Evolutionary conservation across 2,329 filamentous ascomycete species (phyloP).

Genomic region (Tolypocladium ovalisporum): DNA sequence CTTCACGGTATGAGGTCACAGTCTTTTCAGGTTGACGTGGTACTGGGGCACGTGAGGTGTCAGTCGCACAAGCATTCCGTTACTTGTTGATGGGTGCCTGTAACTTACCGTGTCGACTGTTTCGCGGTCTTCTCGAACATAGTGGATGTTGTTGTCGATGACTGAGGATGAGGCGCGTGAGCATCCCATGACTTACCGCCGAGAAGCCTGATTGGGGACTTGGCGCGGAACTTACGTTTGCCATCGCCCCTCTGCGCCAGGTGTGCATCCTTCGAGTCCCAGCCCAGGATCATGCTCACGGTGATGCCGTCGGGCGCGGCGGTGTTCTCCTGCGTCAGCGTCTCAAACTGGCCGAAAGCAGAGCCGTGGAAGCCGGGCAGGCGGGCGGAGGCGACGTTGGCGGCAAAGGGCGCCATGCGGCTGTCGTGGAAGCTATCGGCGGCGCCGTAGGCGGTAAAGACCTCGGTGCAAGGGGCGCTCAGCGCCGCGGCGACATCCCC

Average conservation of each 20-base stretch:
- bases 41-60: constrained; percentile 10
- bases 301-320: constrained; percentile 16
- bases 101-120: constrained; percentile 20
- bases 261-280: constrained; percentile 28
- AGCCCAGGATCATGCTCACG: constrained; percentile 24
- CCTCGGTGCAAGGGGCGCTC: constrained; percentile 25
- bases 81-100: no score
- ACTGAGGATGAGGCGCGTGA: constrained; percentile 10
- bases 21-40: constrained; percentile 12
- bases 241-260: constrained; percentile 18
- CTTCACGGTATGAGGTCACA: not conserved
- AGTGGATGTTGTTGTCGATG: constrained; percentile 23
- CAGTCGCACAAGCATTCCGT: no score
- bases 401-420: constrained; percentile 17
- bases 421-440: constrained; percentile 18
- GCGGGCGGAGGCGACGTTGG: constrained; percentile 10
- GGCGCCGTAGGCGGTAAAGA: constrained; percentile 22
- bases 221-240: constrained; percentile 14
- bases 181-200: not conserved
- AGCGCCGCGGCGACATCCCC: constrained; percentile 16
- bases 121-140: constrained; percentile 17
- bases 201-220: not conserved
- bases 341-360: constrained; percentile 20
- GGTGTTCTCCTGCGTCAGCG: constrained; percentile 16
- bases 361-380: constrained; percentile 20